phyloP scores from a whole-genome alignment of 2,329 filamentous ascomycete species.

The Thelonectria olida region DNA sequence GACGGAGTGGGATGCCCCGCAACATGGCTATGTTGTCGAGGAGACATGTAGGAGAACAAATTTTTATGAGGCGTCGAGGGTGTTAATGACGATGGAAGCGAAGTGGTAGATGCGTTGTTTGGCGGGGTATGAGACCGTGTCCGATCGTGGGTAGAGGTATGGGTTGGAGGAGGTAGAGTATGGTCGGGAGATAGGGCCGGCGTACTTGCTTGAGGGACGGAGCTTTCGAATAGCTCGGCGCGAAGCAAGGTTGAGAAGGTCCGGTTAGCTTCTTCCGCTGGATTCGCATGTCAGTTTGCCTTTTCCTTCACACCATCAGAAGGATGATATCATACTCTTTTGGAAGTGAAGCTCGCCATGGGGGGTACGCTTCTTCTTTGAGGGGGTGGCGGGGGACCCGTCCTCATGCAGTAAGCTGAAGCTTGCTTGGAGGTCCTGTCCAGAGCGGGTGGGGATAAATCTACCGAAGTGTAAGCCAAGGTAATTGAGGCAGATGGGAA shows the following conservation, averaged over 20 bases:
- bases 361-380: slow-evolving; percentile 84
- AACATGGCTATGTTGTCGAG: slow-evolving; percentile 72
- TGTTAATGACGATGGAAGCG: slow-evolving; percentile 79
- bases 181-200: slow-evolving; percentile 70
- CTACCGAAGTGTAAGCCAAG: slow-evolving; percentile 57
- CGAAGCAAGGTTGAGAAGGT: slow-evolving; percentile 90
- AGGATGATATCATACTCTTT: slow-evolving; percentile 69
- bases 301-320: neutral
- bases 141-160: slow-evolving; percentile 68
- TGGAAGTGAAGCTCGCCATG: slow-evolving; percentile 95
- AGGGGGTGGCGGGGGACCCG: slow-evolving; percentile 90
- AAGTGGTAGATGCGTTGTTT: slow-evolving; percentile 65
- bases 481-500: neutral
- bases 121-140: slow-evolving; percentile 85
- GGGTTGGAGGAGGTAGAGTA: slow-evolving; percentile 57
- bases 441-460: slow-evolving; percentile 94
- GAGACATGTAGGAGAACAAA: slow-evolving; percentile 90
- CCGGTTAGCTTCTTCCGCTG: slow-evolving; percentile 91
- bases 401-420: slow-evolving; percentile 93
- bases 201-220: slow-evolving; percentile 82
- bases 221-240: slow-evolving; percentile 90
- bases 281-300: slow-evolving; percentile 18
- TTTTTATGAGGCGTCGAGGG: slow-evolving; percentile 98
- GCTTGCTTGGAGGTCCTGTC: slow-evolving; percentile 91
- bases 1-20: slow-evolving; percentile 88